phyloP scores from a whole-genome alignment of 2,329 filamentous ascomycete genomes.

The Podosphaera fusca region DNA sequence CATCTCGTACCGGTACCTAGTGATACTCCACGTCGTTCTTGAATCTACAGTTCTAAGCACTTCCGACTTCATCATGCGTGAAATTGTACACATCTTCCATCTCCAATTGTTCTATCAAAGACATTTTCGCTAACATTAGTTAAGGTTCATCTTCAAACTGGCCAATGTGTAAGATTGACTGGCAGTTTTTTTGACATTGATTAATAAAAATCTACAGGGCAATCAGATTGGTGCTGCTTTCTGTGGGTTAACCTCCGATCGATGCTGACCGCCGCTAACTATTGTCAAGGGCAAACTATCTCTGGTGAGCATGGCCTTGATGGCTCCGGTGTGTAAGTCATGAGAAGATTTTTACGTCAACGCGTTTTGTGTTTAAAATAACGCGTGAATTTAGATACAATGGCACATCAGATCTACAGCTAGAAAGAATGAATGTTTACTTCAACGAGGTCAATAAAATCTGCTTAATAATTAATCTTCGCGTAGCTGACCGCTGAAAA shows the following conservation, averaged over 20 bases:
- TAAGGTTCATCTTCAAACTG: constrained; percentile 98
- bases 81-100: constrained; percentile 31
- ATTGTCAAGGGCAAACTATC: constrained; percentile 43
- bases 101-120: constrained; percentile 12
- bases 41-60: too few species aligned
- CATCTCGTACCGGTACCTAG: too few species aligned
- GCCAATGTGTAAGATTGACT: constrained; percentile 72
- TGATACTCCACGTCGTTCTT: too few species aligned
- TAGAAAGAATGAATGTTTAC: constrained; percentile 99
- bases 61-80: constrained; percentile 38
- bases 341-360: not conserved
- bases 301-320: constrained; percentile 91
- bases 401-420: constrained; percentile 92
- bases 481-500: constrained; percentile 20
- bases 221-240: constrained; percentile 99
- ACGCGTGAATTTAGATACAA: constrained; percentile 48
- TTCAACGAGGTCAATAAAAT: constrained; percentile 55
- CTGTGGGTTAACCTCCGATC: constrained; percentile 33
- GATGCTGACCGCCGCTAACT: constrained; percentile 18
- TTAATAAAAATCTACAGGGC: constrained; percentile 38
- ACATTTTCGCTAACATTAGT: constrained; percentile 18
- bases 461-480: not conserved
- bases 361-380: constrained; percentile 10
- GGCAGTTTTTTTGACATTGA: not conserved
- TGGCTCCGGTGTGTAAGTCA: constrained; percentile 75